Percentiles rank a stretch among this genome's conserved stretches.
These are phyloP conservation scores for Sedum album DNA, from an alignment of 164 flowering plant genomes.

Conservation along the genomic window DNA sequence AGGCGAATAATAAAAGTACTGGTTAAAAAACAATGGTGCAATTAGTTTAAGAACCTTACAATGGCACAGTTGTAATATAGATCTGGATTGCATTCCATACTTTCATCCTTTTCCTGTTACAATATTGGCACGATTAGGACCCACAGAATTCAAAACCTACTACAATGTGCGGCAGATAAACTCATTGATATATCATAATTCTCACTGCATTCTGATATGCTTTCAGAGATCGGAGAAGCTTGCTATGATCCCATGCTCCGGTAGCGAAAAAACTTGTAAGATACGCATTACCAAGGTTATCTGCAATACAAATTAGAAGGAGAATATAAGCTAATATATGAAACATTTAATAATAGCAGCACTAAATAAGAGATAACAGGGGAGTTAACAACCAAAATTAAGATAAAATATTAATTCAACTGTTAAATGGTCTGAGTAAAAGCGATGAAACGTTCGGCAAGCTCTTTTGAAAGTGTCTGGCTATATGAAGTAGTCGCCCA, in stretches of 20 bases:
- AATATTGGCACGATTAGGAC: neutral
- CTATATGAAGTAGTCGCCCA: neutral
- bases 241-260: slow-evolving; percentile 81
- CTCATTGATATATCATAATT: neutral
- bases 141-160: slow-evolving; percentile 9
- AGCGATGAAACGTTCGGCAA: neutral
- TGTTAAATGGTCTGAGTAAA: neutral
- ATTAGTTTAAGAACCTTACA: slow-evolving; percentile 35
- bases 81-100: slow-evolving; percentile 72
- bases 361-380: neutral
- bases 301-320: slow-evolving; percentile 32
- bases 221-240: slow-evolving; percentile 66
- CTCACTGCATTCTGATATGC: slow-evolving; percentile 92
- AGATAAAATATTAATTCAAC: neutral
- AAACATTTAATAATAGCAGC: neutral
- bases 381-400: neutral
- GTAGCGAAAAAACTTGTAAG: slow-evolving; percentile 77
- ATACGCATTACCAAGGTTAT: slow-evolving; percentile 86
- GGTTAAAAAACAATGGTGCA: neutral
- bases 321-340: neutral
- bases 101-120: slow-evolving; percentile 81
- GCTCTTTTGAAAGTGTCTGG: neutral
- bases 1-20: too few species aligned
- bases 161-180: neutral
- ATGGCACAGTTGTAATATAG: slow-evolving; percentile 82